These are phyloP conservation scores for Gypsophila paniculata DNA, from an alignment of 179 eudicot species.

Conservation along the genomic window DNA sequence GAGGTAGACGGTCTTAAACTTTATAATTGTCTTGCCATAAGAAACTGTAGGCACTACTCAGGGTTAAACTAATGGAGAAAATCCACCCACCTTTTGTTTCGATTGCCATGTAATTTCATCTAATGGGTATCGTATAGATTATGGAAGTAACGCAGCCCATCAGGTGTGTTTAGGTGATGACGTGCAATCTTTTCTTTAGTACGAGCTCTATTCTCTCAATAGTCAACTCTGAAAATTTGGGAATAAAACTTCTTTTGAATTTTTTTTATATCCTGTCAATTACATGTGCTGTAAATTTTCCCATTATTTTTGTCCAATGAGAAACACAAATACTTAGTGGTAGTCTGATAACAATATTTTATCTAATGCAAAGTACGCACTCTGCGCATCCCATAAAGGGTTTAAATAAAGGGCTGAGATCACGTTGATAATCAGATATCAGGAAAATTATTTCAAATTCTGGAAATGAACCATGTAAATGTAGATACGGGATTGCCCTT, in stretches of 20 bases:
- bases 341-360: not conserved
- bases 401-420: not conserved
- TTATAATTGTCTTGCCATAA: not conserved
- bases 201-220: too few relatives aligned
- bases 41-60: not conserved
- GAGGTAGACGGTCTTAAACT: conserved; percentile 47
- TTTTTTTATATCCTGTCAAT: not conserved
- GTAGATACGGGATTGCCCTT: not conserved
- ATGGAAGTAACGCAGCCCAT: too few relatives aligned
- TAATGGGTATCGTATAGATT: too few relatives aligned
- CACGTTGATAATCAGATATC: not conserved
- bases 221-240: too few relatives aligned
- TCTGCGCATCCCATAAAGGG: not conserved
- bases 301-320: too few relatives aligned
- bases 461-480: not conserved
- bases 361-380: not conserved
- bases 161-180: too few relatives aligned
- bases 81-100: not conserved
- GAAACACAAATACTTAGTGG: not conserved
- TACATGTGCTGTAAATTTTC: not conserved
- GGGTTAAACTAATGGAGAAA: not conserved
- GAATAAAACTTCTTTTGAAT: too few relatives aligned
- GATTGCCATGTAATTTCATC: too few relatives aligned
- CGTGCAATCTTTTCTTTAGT: too few relatives aligned
- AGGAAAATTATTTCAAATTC: not conserved